Conservation (phyloP, 2,329 filamentous ascomycete genomes). For the Colletotrichum endophyticum region DNA sequence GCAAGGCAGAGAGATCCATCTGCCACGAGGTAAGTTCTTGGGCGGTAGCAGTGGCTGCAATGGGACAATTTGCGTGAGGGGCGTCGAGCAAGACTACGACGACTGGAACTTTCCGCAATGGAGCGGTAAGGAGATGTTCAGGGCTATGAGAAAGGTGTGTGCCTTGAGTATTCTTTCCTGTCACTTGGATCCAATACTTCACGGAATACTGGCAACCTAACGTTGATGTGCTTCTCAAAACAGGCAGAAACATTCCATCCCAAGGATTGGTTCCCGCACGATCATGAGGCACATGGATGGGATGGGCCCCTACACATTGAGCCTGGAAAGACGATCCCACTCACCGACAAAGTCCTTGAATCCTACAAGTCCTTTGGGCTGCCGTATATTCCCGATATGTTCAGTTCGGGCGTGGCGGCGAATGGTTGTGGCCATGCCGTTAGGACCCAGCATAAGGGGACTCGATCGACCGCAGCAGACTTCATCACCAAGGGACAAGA, state of each 20-base stretch:
- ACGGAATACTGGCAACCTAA: too few relatives aligned
- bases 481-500: background rate
- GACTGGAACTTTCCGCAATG: background rate
- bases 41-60: background rate
- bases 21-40: background rate
- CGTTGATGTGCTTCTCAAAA: background rate
- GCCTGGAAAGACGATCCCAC: background rate
- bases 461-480: background rate
- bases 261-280: background rate
- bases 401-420: background rate
- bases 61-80: background rate
- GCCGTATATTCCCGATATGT: background rate
- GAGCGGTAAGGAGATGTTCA: background rate
- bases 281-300: background rate
- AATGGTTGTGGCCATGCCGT: background rate
- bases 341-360: background rate
- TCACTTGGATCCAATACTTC: background rate
- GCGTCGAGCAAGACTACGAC: background rate
- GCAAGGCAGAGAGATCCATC: background rate
- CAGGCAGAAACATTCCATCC: background rate
- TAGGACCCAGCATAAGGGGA: background rate
- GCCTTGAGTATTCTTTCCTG: background rate
- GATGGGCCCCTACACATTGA: background rate
- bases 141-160: background rate
- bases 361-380: background rate